phyloP scores from a whole-genome alignment of 345 rosid genomes.

The Citrus glauca region DNA sequence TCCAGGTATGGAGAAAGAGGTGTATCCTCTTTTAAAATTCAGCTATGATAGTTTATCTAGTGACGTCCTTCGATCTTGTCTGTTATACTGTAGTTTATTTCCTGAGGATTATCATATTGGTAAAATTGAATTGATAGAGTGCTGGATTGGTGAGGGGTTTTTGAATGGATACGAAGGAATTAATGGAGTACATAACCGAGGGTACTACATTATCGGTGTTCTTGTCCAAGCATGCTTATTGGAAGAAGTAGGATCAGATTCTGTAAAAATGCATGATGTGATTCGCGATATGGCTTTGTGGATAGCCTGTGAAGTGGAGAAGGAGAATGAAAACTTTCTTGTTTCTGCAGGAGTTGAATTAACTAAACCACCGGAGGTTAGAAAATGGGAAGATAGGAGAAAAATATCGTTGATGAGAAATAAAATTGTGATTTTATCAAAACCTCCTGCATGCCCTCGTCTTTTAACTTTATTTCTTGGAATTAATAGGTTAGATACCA shows the following conservation, averaged over 20 bases:
- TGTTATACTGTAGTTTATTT: background rate
- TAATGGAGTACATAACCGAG: background rate
- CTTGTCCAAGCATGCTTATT: background rate
- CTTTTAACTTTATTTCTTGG: background rate
- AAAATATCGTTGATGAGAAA: slow-evolving; percentile 8
- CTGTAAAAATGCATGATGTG: background rate
- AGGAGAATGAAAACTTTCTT: background rate
- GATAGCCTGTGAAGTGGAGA: background rate
- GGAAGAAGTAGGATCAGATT: background rate
- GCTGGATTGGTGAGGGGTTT: background rate
- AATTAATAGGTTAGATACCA: background rate
- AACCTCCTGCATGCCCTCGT: background rate
- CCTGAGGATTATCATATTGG: background rate
- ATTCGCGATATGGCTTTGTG: slow-evolving; percentile 11
- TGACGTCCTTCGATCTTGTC: background rate
- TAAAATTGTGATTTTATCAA: background rate
- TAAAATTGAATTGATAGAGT: background rate
- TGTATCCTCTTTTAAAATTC: background rate
- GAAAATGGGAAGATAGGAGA: background rate
- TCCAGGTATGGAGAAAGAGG: background rate
- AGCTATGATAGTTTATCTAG: slow-evolving; percentile 3
- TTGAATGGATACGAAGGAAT: background rate
- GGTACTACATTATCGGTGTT: background rate
- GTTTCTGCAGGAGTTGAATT: background rate
- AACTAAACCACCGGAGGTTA: background rate